These are phyloP conservation scores for Mucor mucedo DNA, from an alignment of 371 early-diverging fungal species.

Conservation along the genomic window DNA sequence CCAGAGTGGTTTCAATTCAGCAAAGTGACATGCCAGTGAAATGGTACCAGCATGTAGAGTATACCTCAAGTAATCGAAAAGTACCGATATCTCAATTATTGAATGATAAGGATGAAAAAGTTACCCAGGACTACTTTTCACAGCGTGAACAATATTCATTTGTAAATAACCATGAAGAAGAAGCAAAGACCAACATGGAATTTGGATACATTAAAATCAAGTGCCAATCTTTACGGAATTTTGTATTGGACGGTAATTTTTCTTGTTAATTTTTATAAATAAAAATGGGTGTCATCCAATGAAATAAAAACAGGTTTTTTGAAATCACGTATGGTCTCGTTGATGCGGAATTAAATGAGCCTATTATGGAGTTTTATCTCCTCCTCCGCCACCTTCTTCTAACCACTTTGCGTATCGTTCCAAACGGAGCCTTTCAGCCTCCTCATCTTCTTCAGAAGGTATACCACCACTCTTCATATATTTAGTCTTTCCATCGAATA, in stretches of 20 bases:
- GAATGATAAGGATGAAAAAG: background rate
- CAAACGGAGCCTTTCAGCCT: constrained; percentile 72
- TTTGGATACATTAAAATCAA: constrained; percentile 19
- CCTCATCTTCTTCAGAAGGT: constrained; percentile 64
- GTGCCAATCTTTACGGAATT: constrained; percentile 7
- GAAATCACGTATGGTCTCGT: too few species aligned
- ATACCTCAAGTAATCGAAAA: background rate
- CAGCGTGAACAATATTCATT: background rate
- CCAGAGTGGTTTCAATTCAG: background rate
- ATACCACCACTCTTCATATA: constrained; percentile 59
- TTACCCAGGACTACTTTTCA: constrained; percentile 5
- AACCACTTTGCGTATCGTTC: constrained; percentile 86
- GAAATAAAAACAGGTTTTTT: background rate
- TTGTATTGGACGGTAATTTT: constrained; percentile 14
- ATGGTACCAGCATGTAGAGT: constrained; percentile 16
- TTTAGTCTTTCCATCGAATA: constrained; percentile 80
- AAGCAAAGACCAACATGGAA: background rate
- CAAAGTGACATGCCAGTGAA: background rate
- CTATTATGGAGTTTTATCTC: constrained; percentile 26
- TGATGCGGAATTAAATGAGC: background rate
- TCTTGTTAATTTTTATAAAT: background rate
- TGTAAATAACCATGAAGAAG: background rate
- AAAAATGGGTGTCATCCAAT: background rate
- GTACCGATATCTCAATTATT: background rate
- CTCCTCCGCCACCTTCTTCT: constrained; percentile 55